Percentiles rank a stretch among this genome's conserved stretches.
Conservation (phyloP, 2,329 filamentous ascomycete species). For the Cercospora berteroae region DNA sequence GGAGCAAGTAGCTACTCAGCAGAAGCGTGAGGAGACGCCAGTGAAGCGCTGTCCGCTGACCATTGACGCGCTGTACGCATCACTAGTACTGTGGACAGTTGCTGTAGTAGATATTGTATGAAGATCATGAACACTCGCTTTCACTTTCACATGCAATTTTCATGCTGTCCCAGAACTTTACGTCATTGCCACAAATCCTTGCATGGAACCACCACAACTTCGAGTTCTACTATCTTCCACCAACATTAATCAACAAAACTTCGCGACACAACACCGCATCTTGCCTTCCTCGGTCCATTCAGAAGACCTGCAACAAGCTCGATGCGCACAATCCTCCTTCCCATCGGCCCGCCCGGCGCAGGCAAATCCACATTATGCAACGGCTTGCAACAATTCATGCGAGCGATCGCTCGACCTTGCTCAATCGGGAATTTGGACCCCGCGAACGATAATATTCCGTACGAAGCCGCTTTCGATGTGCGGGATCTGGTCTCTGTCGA, state of each 20-base stretch:
- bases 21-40: not conserved
- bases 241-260: not conserved
- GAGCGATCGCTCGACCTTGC: slow-evolving; percentile 90
- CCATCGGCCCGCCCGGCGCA: slow-evolving; percentile 78
- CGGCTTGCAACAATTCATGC: slow-evolving; percentile 98
- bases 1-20: not conserved
- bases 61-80: not conserved
- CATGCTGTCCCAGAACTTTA: not conserved
- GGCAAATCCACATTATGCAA: slow-evolving; percentile 98
- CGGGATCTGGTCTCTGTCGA: slow-evolving; percentile 85
- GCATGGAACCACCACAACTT: not conserved
- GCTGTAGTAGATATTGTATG: not conserved
- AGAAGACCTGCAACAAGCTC: no score
- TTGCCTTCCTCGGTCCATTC: not conserved
- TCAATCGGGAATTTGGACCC: slow-evolving; percentile 96
- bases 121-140: not conserved
- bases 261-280: not conserved
- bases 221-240: not conserved
- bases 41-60: not conserved
- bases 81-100: not conserved
- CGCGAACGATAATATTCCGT: slow-evolving; percentile 89
- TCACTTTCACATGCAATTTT: not conserved
- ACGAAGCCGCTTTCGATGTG: slow-evolving; percentile 87
- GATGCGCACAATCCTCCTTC: slow-evolving; percentile 33
- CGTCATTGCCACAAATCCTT: slow-evolving; percentile 1